Conservation (phyloP, 768 basidiomycete genomes). For the Lyophyllum semitale region DNA sequence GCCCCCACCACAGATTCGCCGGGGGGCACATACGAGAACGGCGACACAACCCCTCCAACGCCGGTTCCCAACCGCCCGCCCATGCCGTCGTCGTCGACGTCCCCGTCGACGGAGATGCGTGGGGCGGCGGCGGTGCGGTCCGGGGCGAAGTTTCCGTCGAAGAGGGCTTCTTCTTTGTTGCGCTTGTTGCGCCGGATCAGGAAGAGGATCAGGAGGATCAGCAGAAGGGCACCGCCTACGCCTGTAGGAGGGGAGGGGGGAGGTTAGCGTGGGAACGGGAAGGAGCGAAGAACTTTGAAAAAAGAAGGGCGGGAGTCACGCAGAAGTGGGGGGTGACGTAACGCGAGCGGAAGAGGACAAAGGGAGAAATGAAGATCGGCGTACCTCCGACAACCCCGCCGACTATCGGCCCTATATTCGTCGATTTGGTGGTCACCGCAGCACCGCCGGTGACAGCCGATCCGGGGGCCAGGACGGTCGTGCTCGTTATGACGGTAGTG, state of each 20-base stretch:
- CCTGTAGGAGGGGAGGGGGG: conserved; percentile 18
- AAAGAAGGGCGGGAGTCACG: not conserved
- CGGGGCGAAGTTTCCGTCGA: conserved; percentile 46
- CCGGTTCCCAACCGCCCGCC: conserved; percentile 33
- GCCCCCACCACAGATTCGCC: not conserved
- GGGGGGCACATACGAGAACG: conserved; percentile 17
- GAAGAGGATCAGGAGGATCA: conserved; percentile 25
- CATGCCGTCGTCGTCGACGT: conserved; percentile 34
- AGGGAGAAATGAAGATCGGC: conserved; percentile 4
- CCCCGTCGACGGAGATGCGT: conserved; percentile 13
- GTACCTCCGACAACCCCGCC: conserved; percentile 54
- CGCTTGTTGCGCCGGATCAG: conserved; percentile 27
- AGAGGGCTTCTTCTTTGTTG: conserved; percentile 24
- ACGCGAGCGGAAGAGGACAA: not conserved
- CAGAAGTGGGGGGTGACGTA: not conserved
- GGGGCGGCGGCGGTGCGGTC: conserved; percentile 22
- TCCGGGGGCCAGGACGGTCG: conserved; percentile 27
- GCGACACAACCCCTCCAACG: conserved; percentile 33
- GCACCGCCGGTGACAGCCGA: conserved; percentile 14
- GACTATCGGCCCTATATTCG: conserved; percentile 45
- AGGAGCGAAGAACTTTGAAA: not conserved
- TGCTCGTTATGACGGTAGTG: conserved; percentile 27
- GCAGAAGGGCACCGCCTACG: conserved; percentile 27
- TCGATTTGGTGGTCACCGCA: not conserved
- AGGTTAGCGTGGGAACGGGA: not conserved